Evolutionary conservation across 306 rosid species (phyloP), one percentile per base, ranked within the genome.

Genomic region (Bauhinia variegata): DNA sequence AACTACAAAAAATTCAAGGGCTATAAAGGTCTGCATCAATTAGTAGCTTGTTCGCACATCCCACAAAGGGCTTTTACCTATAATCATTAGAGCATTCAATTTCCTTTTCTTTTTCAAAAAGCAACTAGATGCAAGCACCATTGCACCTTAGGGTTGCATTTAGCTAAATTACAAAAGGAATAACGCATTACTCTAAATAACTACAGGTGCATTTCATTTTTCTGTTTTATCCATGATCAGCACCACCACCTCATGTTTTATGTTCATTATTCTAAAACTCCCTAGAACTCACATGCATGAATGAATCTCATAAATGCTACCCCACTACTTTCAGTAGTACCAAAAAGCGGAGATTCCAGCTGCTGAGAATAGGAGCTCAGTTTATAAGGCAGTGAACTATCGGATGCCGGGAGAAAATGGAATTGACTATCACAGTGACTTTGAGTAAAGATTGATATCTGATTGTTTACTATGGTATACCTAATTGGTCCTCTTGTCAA

Each of bases 151-250:
- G 2, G 12, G 42, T 23, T 7, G 31, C 70, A 19, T 11, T 5
- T 18, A 38, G 9, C 30, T 53, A 51, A 65, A 19, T 8, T 4
- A 43, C 19, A 52, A 19, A 13, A 33, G 11, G n/a, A 50, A 51
- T 46, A 42, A 11, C 61, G 46, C 11, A 47, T 59, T 19, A 60
- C 37, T 49, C 18, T 60, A 12, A 49, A 32, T 18, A 12, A 31
- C 38, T 13, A 9, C 13, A 33, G 7, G 60, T 37, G 51, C 23
- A 38, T 50, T 60, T 14, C 23, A 28, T 14, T 60, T 11, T 63
- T 44, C 34, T 23, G 28, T 55, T 31, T 56, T 44, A 23, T 16
- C 55, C 55, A 12, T 8, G 46, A n/a, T 57, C 54, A 74, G 66
- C 41, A 17, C 28, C 55, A 74, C 8, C 30, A 28, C 4, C 13